A percentile compares a stretch with the other conserved stretches of the same genome.
Conservation (phyloP, 495 filamentous ascomycete genomes). For the Tuber melanosporum region DNA sequence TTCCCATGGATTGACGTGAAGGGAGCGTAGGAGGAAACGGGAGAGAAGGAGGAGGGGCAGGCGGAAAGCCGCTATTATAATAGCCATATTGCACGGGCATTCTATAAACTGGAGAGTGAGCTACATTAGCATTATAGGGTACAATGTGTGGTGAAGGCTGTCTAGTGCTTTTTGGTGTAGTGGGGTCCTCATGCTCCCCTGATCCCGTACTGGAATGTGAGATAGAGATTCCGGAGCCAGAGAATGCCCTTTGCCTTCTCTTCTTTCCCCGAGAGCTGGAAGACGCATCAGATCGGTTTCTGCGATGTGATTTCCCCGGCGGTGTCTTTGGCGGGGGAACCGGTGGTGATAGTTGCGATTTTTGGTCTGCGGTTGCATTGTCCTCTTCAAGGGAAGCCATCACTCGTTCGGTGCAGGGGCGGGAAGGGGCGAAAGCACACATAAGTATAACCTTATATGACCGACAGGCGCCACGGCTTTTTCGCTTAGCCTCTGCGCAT, state of each 20-base stretch:
- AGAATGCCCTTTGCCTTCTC: neutral
- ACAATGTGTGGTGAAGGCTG: neutral
- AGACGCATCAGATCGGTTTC: neutral
- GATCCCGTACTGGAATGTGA: neutral
- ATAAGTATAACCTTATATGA: conserved; percentile 3
- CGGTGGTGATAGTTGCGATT: neutral
- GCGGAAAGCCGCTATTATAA: conserved; percentile 15
- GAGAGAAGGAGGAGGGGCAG: conserved; percentile 7
- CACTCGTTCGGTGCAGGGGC: neutral
- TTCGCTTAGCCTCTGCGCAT: neutral
- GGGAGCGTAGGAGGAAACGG: neutral
- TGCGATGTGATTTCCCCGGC: neutral
- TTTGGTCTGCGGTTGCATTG: neutral
- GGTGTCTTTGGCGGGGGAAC: neutral
- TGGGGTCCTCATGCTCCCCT: neutral
- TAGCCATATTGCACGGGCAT: conserved; percentile 9
- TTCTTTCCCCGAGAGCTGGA: neutral
- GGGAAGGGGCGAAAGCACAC: neutral
- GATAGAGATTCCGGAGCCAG: neutral
- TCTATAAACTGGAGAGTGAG: conserved; percentile 1
- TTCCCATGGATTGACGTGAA: conserved; percentile 7
- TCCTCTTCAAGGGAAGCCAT: neutral
- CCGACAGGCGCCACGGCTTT: neutral
- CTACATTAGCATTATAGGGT: conserved; percentile 2
- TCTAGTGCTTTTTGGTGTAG: conserved; percentile 1